Percentiles rank a stretch among this genome's conserved stretches.
These are phyloP conservation scores for Metschnikowia similis DNA, from an alignment of 805 yeast species.

Conservation along the genomic window DNA sequence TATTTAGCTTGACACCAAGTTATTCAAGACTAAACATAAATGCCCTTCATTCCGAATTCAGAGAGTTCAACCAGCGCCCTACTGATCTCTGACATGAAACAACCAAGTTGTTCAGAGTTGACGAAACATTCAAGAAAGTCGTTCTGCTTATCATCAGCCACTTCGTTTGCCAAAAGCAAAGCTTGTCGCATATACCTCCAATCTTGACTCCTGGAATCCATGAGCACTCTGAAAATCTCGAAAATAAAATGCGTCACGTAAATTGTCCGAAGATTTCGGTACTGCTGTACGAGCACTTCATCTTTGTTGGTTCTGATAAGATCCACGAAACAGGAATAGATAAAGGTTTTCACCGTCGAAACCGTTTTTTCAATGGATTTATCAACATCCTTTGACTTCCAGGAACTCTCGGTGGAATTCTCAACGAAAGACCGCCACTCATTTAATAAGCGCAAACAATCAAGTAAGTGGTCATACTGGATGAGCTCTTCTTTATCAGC, in stretches of 20 bases:
- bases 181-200: slow-evolving; percentile 52
- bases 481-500: slow-evolving; percentile 42
- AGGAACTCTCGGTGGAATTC: slow-evolving; percentile 15
- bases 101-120: slow-evolving; percentile 50
- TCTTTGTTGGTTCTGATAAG: slow-evolving; percentile 15
- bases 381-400: slow-evolving; percentile 31
- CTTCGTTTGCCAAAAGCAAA: slow-evolving; percentile 52
- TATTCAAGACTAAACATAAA: slow-evolving; percentile 22
- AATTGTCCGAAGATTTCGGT: slow-evolving; percentile 53
- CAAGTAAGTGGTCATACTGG: slow-evolving; percentile 44
- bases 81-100: slow-evolving; percentile 51
- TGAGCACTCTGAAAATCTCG: slow-evolving; percentile 55
- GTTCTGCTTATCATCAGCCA: slow-evolving; percentile 60
- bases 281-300: slow-evolving; percentile 34
- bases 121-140: slow-evolving; percentile 61
- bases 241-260: slow-evolving; percentile 73
- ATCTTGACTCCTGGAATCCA: slow-evolving; percentile 33
- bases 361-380: slow-evolving; percentile 35
- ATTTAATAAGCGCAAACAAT: slow-evolving; percentile 42
- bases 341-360: slow-evolving; percentile 24
- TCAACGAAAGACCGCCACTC: slow-evolving; percentile 44
- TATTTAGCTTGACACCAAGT: not conserved
- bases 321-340: slow-evolving; percentile 36
- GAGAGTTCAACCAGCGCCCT: slow-evolving; percentile 52
- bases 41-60: slow-evolving; percentile 43